phyloP scores from a whole-genome alignment of 2,329 filamentous ascomycete species.

The Fusarium humuli region DNA sequence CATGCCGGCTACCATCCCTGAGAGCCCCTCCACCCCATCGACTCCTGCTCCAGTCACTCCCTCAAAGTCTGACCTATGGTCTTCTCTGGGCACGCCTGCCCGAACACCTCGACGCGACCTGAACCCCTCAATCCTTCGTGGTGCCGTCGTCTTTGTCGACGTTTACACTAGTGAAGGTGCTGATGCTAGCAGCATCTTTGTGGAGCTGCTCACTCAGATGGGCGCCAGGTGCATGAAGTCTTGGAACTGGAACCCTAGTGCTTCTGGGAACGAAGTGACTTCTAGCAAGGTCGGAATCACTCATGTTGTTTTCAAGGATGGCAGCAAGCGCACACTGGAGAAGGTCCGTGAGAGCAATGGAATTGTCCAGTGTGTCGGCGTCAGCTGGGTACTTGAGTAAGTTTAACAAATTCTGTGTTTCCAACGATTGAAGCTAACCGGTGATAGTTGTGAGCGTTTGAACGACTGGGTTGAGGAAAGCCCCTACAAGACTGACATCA shows the following conservation, averaged over 20 bases:
- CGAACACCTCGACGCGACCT: constrained; percentile 67
- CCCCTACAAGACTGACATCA: constrained; percentile 75
- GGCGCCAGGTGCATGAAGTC: constrained; percentile 81
- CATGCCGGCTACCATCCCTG: constrained; percentile 35
- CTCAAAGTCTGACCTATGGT: constrained; percentile 65
- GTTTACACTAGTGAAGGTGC: constrained; percentile 85
- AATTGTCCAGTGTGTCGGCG: constrained; percentile 85
- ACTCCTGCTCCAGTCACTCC: constrained; percentile 54
- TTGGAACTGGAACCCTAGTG: constrained; percentile 77
- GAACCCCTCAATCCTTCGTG: constrained; percentile 68
- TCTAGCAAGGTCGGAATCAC: constrained; percentile 77
- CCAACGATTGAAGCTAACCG: constrained; percentile 44
- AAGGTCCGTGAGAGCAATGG: constrained; percentile 80
- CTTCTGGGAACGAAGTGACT: constrained; percentile 51
- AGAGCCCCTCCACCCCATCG: constrained; percentile 47
- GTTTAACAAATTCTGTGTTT: constrained; percentile 49
- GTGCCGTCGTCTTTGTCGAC: constrained; percentile 84
- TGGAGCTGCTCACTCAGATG: constrained; percentile 82
- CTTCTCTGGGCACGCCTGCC: constrained; percentile 65
- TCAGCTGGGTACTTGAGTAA: constrained; percentile 90
- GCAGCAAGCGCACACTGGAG: constrained; percentile 81
- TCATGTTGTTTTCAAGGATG: constrained; percentile 92
- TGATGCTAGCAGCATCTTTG: constrained; percentile 83
- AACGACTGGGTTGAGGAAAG: constrained; percentile 81
- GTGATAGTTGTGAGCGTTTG: constrained; percentile 75